Percentiles rank a stretch among this genome's conserved stretches.
These are phyloP conservation scores for Tricholoma hemisulphureum DNA, from an alignment of 768 basidiomycete species.

Conservation along the genomic window DNA sequence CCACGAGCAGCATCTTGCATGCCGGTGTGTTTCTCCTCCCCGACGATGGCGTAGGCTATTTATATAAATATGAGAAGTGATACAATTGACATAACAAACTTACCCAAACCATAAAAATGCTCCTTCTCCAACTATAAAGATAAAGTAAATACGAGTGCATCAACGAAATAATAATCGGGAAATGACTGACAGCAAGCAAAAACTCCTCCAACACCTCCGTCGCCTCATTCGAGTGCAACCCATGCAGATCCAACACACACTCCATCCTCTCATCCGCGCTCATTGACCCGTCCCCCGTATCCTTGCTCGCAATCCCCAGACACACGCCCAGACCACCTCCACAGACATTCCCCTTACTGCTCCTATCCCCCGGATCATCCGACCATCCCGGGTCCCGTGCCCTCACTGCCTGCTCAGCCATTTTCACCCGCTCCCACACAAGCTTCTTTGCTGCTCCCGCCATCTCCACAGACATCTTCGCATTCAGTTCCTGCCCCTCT, in stretches of 20 bases:
- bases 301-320: conserved; percentile 77
- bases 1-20: conserved; percentile 83
- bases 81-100: conserved; percentile 19
- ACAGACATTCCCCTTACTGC: conserved; percentile 66
- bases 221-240: conserved; percentile 90
- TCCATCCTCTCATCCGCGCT: conserved; percentile 91
- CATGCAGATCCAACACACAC: conserved; percentile 85
- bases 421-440: conserved; percentile 75
- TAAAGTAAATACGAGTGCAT: not conserved
- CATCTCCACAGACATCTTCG: conserved; percentile 87
- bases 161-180: not conserved
- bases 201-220: conserved; percentile 89
- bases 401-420: conserved; percentile 76
- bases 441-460: conserved; percentile 79
- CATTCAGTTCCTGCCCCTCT: conserved; percentile 92
- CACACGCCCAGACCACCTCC: conserved; percentile 85
- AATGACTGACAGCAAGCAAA: conserved; percentile 70
- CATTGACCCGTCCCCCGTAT: conserved; percentile 51
- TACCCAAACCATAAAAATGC: conserved; percentile 83
- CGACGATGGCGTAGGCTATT: conserved; percentile 83
- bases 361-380: conserved; percentile 81
- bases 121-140: conserved; percentile 75
- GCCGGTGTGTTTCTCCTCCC: conserved; percentile 95
- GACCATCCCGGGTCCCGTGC: conserved; percentile 70
- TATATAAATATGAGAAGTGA: not conserved